Base-by-base conservation (phyloP, 257 asterid species). In the Primulina tabacum region DNA sequence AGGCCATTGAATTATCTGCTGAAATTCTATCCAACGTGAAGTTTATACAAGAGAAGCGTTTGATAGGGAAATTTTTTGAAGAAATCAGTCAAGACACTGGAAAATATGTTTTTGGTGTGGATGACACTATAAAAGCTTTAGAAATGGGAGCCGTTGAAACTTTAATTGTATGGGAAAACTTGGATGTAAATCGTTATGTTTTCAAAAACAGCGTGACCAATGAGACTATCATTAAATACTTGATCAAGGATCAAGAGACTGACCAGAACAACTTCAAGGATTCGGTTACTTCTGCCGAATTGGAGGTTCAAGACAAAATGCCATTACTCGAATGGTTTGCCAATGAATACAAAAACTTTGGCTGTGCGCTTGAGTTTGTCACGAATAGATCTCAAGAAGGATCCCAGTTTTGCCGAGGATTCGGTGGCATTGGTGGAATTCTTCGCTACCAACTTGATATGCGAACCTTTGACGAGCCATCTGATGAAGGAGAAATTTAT, bases 61-160 rank as follows among this genome's bases (percentile, higher is more conserved):
- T 85, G 26, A 85, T 82, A 9, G 90, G 90, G 24, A 85, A 85
- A 55, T 85, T 78, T 71, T 85, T 85, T 17, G 90, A 85, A 66
- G 90, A 85, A 62, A 85, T 85, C 75, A 85, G 90, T 73, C 90
- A 85, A 59, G 90, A 85, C 71, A 82, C 90, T 40, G 90, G 90
- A n/a, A 85, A 85, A 68, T 85, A 85, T 30, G 88, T 85, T 9
- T 85, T 85, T 65, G 84, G 84, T 16, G 90, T 85, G 62, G 88
- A 85, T 8, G 90, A 85, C 71, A 85, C 90, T 0, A 74, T 85
- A 3, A 85, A 85, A 69, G 84, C 77, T 64, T 67, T 85, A 69
- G 90, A 85, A 65, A 82, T 85, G 90, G 90, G 90, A 47, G 90
- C 90, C 50, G 88, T 85, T 60, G 90, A 85, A 71, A 85, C 88